Conservation (phyloP, 805 yeast genomes). For the Teunomyces gatunensis region DNA sequence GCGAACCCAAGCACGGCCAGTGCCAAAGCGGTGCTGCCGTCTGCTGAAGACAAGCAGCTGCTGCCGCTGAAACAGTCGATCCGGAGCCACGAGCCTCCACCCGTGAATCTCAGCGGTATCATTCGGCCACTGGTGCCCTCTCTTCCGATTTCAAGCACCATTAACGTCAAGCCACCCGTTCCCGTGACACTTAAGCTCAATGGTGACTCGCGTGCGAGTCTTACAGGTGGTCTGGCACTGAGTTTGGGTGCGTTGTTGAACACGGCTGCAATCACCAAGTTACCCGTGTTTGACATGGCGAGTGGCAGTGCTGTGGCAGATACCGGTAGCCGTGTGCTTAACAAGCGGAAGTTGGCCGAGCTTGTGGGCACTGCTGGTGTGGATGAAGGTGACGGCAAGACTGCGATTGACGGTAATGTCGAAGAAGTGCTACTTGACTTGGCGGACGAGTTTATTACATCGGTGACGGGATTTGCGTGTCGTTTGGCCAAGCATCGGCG, state of each 20-base stretch:
- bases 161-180: slow-evolving; percentile 62
- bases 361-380: slow-evolving; percentile 78
- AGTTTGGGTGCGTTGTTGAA: slow-evolving; percentile 61
- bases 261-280: slow-evolving; percentile 68
- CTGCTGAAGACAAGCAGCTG: slow-evolving; percentile 11
- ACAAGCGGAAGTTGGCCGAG: slow-evolving; percentile 87
- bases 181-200: slow-evolving; percentile 65
- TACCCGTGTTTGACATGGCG: slow-evolving; percentile 76
- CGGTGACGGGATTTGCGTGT: slow-evolving; percentile 92
- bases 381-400: slow-evolving; percentile 89
- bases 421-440: slow-evolving; percentile 87
- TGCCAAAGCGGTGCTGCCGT: slow-evolving; percentile 2
- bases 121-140: slow-evolving; percentile 59
- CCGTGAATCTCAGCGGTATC: slow-evolving; percentile 35
- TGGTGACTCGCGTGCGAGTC: slow-evolving; percentile 62
- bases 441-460: slow-evolving; percentile 92
- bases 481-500: slow-evolving; percentile 92
- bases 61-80: slow-evolving; percentile 6
- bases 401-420: slow-evolving; percentile 90
- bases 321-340: slow-evolving; percentile 76
- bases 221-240: slow-evolving; percentile 81
- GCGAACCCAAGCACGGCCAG: slow-evolving; percentile 6
- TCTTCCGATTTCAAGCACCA: slow-evolving; percentile 67
- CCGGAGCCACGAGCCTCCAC: slow-evolving; percentile 15
- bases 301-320: slow-evolving; percentile 35